Evolutionary conservation across 768 basidiomycete genomes (phyloP), one percentile per base, ranked within the genome.

Genomic region (Tephrocybe sp.): DNA sequence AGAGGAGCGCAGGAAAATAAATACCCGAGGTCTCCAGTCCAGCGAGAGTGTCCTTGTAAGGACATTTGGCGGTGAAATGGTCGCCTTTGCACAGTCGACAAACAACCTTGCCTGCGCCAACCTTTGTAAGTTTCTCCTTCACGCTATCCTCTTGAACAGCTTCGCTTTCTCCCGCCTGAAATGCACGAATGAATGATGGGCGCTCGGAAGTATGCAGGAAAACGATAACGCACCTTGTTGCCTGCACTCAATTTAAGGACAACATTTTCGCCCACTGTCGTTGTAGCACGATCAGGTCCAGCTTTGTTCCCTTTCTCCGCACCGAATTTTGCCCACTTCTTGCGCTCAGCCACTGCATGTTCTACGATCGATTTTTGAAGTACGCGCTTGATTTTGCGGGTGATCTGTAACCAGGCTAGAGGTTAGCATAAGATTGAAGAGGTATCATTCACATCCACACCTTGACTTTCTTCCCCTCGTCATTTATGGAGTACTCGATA

Each of bases 51-150:
- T 97, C 94, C 71, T 94, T 97, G 79, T 94, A 94, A 5, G 97
- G 97, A 78, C 97, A 98, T 68, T 94, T 94, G 55, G 94, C 89
- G 12, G 97, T 99, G 69, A 94, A 98, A 73, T 98, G 97, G 56
- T 88, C 89, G 45, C 95, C 97, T 64, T 95, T 91, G 74, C 97
- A 98, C 47, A 97, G 72, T 56, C 97, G 80, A 78, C 97, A 99
- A 37, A 78, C 69, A 55, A 99, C 90, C 64, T 93, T 93, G 63
- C 92, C 92, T 18, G 83, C 84, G 52, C 91, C 92, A 1, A 84
- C 80, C 47, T 82, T 82, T 13, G 77, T 78, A 44, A 88, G 79
- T 53, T 81, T 82, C 10, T 65, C 69, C 67, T 91, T 91, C 56
- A 84, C 64, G 38, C 72, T 65, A 49, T 88, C 82, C 59, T 88